These are phyloP conservation scores for Torrubiellomyces zombiae DNA, from an alignment of 2,329 filamentous ascomycete genomes.

Conservation along the genomic window DNA sequence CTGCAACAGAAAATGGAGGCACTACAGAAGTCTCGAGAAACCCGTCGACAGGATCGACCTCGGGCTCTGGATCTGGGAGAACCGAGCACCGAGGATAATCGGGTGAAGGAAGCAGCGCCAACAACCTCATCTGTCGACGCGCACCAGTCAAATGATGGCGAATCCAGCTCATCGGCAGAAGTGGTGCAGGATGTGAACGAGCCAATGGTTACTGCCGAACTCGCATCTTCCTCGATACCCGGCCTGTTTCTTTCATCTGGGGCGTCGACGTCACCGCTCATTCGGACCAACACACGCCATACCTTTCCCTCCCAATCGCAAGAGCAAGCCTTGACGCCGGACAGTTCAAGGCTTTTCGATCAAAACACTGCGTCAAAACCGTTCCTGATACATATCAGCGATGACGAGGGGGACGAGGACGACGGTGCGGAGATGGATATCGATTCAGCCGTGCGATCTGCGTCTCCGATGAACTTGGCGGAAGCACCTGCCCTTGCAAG, in stretches of 20 bases:
- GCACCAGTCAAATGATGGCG: no score
- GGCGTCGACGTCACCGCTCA: no score
- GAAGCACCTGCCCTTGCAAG: slow-evolving; percentile 27
- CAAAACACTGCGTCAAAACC: slow-evolving; percentile 40
- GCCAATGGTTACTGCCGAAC: slow-evolving; percentile 3
- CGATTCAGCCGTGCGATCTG: slow-evolving; percentile 32
- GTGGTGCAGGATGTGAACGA: no score
- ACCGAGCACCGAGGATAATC: slow-evolving; percentile 1
- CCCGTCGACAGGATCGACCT: slow-evolving; percentile 12
- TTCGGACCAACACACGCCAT: no score
- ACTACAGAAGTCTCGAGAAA: slow-evolving; percentile 41
- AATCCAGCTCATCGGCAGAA: no score
- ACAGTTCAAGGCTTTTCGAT: slow-evolving; percentile 46
- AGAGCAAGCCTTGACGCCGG: no score
- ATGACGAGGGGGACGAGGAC: slow-evolving; percentile 46
- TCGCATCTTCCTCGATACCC: slow-evolving; percentile 14
- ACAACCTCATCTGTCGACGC: no score
- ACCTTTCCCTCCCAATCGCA: slow-evolving; percentile 7
- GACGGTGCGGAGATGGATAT: slow-evolving; percentile 54
- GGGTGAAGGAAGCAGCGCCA: no score
- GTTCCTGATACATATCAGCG: slow-evolving; percentile 74
- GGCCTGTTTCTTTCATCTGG: slow-evolving; percentile 20
- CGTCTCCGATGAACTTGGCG: slow-evolving; percentile 18
- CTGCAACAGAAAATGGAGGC: slow-evolving; percentile 67
- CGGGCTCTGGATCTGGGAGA: no score